These are phyloP conservation scores for Leccinum truebloodii DNA, from an alignment of 768 basidiomycete species.

Conservation along the genomic window DNA sequence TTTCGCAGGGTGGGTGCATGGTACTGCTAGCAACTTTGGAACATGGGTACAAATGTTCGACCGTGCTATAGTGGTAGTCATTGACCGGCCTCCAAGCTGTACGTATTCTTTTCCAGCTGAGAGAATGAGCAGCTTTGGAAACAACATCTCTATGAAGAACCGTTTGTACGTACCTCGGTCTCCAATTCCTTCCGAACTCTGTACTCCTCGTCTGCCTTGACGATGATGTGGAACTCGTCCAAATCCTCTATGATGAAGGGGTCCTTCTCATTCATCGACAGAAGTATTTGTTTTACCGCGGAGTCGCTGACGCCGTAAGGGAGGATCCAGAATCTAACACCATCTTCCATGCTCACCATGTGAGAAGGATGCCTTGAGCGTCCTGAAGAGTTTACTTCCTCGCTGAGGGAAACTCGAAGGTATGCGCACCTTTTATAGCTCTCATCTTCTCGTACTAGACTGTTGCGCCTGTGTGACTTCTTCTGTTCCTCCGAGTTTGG, in stretches of 20 bases:
- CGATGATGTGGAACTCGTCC: slow-evolving; percentile 80
- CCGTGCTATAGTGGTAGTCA: slow-evolving; percentile 7
- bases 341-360: slow-evolving; percentile 48
- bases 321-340: slow-evolving; percentile 1
- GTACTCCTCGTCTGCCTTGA: slow-evolving; percentile 81
- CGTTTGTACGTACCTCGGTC: slow-evolving; percentile 52
- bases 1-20: background rate
- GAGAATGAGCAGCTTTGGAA: background rate
- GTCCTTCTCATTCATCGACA: slow-evolving; percentile 77
- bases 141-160: background rate
- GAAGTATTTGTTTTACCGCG: slow-evolving; percentile 85
- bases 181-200: slow-evolving; percentile 72
- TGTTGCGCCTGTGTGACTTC: background rate
- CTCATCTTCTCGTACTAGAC: slow-evolving; percentile 43
- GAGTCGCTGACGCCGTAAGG: slow-evolving; percentile 57
- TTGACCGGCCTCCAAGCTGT: slow-evolving; percentile 55
- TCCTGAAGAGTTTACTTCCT: slow-evolving; percentile 7
- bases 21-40: background rate
- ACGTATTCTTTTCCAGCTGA: slow-evolving; percentile 86
- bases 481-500: background rate
- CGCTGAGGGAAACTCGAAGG: slow-evolving; percentile 7
- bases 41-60: background rate
- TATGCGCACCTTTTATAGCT: slow-evolving; percentile 58
- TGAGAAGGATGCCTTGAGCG: slow-evolving; percentile 59
- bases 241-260: slow-evolving; percentile 86